These are phyloP conservation scores for Pseudocercospora fuligena DNA, from an alignment of 2,329 filamentous ascomycete genomes.

Conservation along the genomic window DNA sequence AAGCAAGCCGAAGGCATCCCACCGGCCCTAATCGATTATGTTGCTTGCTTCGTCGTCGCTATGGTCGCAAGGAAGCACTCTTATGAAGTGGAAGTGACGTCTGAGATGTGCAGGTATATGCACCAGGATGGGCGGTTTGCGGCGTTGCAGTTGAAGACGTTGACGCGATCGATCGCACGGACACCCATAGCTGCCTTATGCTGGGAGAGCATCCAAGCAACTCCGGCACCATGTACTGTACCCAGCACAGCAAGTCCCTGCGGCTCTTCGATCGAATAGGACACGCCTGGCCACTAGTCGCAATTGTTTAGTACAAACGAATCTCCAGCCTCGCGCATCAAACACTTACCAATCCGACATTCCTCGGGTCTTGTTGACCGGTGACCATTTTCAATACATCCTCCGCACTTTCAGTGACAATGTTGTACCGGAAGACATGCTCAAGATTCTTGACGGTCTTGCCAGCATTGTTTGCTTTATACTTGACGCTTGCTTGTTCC, in stretches of 20 bases:
- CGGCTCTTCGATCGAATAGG: background rate
- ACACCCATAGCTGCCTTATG: slow-evolving; percentile 16
- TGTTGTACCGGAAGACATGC: background rate
- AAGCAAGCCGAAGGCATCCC: background rate
- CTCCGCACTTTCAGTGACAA: background rate
- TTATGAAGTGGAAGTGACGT: background rate
- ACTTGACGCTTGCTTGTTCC: background rate
- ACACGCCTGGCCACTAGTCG: background rate
- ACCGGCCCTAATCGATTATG: background rate
- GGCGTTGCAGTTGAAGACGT: slow-evolving; percentile 16
- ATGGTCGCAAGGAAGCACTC: background rate
- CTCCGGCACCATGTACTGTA: background rate
- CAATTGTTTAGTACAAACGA: background rate
- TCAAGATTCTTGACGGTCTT: background rate
- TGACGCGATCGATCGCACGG: slow-evolving; percentile 16
- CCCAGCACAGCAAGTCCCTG: background rate
- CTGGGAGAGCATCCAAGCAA: slow-evolving; percentile 17
- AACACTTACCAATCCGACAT: background rate
- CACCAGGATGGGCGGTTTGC: background rate
- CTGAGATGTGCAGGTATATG: background rate
- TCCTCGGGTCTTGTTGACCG: background rate
- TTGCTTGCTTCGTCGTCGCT: background rate
- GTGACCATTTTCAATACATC: background rate
- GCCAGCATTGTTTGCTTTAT: background rate
- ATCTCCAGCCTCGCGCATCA: background rate